Evolutionary conservation across 2,329 filamentous ascomycete species (phyloP), one percentile per base, ranked within the genome.

Genomic region (Calonectria hawksworthii): DNA sequence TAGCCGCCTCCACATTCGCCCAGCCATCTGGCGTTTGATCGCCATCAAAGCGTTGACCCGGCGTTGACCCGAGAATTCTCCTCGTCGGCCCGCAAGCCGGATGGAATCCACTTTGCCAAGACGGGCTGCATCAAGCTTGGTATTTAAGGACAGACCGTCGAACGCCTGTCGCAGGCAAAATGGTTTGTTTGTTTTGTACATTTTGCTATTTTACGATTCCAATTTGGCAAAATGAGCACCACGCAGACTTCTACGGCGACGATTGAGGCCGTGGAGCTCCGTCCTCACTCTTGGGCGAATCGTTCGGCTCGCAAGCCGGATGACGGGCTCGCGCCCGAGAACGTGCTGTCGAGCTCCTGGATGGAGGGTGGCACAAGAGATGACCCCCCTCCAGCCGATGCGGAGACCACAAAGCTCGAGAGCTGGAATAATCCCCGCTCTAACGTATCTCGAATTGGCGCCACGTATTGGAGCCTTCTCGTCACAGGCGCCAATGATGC

Each of bases 401-500:
- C 13, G 0, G 56, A 26, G 5, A 10, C n/a, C 3, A 18, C 34
- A n/a, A 61, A 41, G 38, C 38, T 44, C 1, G 78, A 80, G 68
- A 79, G 68, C 50, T 80, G 77, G 77, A 80, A 77, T 41, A 59
- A 76, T 32, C 78, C 79, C 44, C 76, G 65, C 5, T 68, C 68
- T 1, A 92, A 91, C 73, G 83, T 87, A 3, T 84, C 85, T 75
- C 87, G 88, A 13, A 84, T 91, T 1, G 83, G 86, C 2, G 87
- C 91, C 0, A 88, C 89, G 0, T 92, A 92, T 82, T 92, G 87
- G 85, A 88, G 87, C 9, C 90, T 93, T 74, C 79, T 91, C 7
- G 87, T 91, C 1, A 89, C 91, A 81, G 92, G 92, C 0, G 87
- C 89, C 13, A 92, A 91, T 70, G 90, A 92, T 82, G 87, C 89